Evolutionary conservation across 2,329 filamentous ascomycete genomes (phyloP).

Genomic region (Cladosporium oxysporum): DNA sequence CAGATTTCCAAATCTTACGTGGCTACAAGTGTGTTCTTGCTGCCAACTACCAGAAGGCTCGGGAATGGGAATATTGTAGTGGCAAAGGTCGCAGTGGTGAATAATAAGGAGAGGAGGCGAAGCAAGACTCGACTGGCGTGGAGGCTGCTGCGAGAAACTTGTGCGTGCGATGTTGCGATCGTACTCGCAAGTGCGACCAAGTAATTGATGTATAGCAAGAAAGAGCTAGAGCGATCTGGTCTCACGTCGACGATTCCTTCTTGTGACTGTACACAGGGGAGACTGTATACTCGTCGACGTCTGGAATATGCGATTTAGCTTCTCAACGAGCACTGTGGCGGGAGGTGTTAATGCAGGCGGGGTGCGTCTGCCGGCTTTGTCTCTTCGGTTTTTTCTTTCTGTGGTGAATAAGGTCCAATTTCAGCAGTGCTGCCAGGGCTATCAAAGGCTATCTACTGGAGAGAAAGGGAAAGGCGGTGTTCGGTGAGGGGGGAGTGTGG

Average conservation of each 20-base stretch:
- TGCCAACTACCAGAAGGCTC: slow-evolving; percentile 48
- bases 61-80: slow-evolving; percentile 39
- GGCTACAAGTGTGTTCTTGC: slow-evolving; percentile 46
- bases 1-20: slow-evolving; percentile 43
- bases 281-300: background rate
- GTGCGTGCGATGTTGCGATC: slow-evolving; percentile 14
- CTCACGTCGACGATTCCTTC: slow-evolving; percentile 3
- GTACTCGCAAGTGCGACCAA: background rate
- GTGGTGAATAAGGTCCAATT: slow-evolving; percentile 17
- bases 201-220: background rate
- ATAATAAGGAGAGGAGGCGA: slow-evolving; percentile 32
- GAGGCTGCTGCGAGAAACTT: background rate
- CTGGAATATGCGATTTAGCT: slow-evolving; percentile 27
- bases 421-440: slow-evolving; percentile 25
- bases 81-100: slow-evolving; percentile 35
- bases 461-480: slow-evolving; percentile 18
- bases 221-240: background rate
- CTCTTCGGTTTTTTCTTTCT: slow-evolving; percentile 22
- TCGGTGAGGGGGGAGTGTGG: background rate
- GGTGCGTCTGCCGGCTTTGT: slow-evolving; percentile 21
- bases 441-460: slow-evolving; percentile 31
- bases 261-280: background rate
- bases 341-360: slow-evolving; percentile 21
- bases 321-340: slow-evolving; percentile 28
- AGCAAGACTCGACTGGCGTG: slow-evolving; percentile 2